Evolutionary conservation across 164 flowering plant genomes (phyloP).

Genomic region (Vitis rupestris): DNA sequence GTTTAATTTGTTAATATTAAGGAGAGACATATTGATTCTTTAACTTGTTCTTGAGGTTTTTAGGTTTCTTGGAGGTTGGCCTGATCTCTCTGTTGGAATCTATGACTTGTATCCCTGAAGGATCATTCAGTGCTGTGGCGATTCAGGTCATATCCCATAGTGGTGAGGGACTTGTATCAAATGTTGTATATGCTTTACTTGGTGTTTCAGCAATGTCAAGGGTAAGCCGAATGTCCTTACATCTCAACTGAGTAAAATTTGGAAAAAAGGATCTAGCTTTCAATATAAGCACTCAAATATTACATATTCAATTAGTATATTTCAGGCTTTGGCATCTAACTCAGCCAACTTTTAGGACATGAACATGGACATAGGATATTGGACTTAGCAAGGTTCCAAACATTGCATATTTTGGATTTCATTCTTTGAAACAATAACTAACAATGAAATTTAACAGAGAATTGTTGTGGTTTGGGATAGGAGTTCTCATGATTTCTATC

Average conservation of each 20-base stretch:
- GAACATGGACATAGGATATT: too few relatives aligned
- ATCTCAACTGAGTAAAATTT: neutral
- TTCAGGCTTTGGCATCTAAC: too few relatives aligned
- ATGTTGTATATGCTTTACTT: slow-evolving; percentile 89
- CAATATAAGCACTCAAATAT: too few relatives aligned
- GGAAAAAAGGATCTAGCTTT: too few relatives aligned
- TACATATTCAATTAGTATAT: too few relatives aligned
- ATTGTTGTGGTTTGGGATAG: too few relatives aligned
- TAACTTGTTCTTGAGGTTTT: slow-evolving; percentile 12
- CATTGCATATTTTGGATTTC: too few relatives aligned
- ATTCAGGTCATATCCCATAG: slow-evolving; percentile 69
- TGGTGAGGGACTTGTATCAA: slow-evolving; percentile 93
- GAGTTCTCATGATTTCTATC: too few relatives aligned
- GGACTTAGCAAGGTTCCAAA: too few relatives aligned
- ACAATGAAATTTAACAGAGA: too few relatives aligned
- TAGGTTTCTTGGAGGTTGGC: slow-evolving; percentile 83
- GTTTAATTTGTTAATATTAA: neutral
- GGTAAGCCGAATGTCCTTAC: slow-evolving; percentile 42
- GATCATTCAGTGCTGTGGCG: slow-evolving; percentile 57
- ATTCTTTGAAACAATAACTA: too few relatives aligned
- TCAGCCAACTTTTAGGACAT: too few relatives aligned
- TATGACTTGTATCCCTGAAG: slow-evolving; percentile 41
- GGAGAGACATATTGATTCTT: neutral
- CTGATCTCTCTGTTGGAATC: slow-evolving; percentile 59
- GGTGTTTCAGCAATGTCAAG: slow-evolving; percentile 98